Conservation (phyloP, 768 basidiomycete genomes). For the Russula lepida region DNA sequence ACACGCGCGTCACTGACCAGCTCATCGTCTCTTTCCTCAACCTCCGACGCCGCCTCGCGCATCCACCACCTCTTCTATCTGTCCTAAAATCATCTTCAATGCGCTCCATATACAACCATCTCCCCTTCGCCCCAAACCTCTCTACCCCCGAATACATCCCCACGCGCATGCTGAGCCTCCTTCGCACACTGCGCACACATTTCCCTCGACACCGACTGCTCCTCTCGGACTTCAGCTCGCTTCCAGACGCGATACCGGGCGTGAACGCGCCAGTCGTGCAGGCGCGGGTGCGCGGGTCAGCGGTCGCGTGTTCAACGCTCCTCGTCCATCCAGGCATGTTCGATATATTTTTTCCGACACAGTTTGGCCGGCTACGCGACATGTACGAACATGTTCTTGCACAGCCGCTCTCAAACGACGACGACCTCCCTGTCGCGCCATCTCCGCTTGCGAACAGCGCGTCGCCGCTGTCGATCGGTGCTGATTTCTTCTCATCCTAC, state of each 20-base stretch:
- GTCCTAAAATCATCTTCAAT: slow-evolving; percentile 48
- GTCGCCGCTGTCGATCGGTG: slow-evolving; percentile 44
- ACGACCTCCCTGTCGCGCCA: slow-evolving; percentile 25
- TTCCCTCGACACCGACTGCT: slow-evolving; percentile 94
- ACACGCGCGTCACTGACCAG: slow-evolving; percentile 77
- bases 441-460: slow-evolving; percentile 47
- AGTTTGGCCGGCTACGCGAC: slow-evolving; percentile 75
- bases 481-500: slow-evolving; percentile 66
- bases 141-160: slow-evolving; percentile 86
- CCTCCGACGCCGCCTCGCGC: slow-evolving; percentile 51
- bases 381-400: slow-evolving; percentile 84
- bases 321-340: slow-evolving; percentile 94
- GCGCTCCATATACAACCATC: slow-evolving; percentile 52
- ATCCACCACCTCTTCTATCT: slow-evolving; percentile 48
- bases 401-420: slow-evolving; percentile 34
- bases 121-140: slow-evolving; percentile 90
- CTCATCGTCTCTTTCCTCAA: slow-evolving; percentile 72
- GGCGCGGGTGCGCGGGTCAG: slow-evolving; percentile 76
- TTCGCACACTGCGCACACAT: slow-evolving; percentile 69
- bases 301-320: slow-evolving; percentile 83
- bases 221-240: slow-evolving; percentile 82
- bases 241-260: slow-evolving; percentile 81
- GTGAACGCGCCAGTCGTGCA: slow-evolving; percentile 86
- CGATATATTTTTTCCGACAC: slow-evolving; percentile 97
- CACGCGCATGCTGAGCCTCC: slow-evolving; percentile 77